phyloP scores from a whole-genome alignment of 768 basidiomycete genomes.

The Piloderma croceum region DNA sequence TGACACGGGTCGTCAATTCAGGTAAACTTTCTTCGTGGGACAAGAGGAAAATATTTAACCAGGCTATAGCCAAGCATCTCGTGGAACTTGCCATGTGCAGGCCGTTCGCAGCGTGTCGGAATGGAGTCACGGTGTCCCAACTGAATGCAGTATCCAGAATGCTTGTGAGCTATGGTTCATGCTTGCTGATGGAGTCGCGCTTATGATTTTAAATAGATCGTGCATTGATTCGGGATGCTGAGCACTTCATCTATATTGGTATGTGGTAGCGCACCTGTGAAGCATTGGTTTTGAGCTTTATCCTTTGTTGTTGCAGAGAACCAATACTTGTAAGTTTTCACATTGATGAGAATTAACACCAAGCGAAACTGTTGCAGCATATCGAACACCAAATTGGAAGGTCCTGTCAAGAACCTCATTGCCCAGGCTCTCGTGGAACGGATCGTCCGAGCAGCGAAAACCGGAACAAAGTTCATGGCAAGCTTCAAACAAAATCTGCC shows the following conservation, averaged over 20 bases:
- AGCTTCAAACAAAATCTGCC: conserved; percentile 2
- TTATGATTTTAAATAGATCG: conserved; percentile 44
- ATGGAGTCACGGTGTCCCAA: conserved; percentile 91
- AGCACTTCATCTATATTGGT: conserved; percentile 92
- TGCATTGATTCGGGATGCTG: conserved; percentile 75
- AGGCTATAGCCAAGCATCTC: conserved; percentile 38
- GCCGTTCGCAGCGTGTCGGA: conserved; percentile 82
- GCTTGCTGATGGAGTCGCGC: conserved; percentile 2
- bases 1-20: conserved; percentile 51
- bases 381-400: conserved; percentile 59
- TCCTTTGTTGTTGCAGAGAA: conserved; percentile 44
- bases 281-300: conserved; percentile 5
- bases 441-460: conserved; percentile 72
- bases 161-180: conserved; percentile 56
- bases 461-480: conserved; percentile 74
- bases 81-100: conserved; percentile 65
- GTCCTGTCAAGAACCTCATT: conserved; percentile 76
- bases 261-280: conserved; percentile 16
- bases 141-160: conserved; percentile 88
- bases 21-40: conserved; percentile 45
- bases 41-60: conserved; percentile 31
- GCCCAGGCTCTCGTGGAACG: conserved; percentile 78
- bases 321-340: conserved; percentile 72
- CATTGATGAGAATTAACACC: no score
- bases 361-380: no score